Evolutionary conservation across 192 early-diverging fungal species (phyloP).

Genomic region (Backusella liffmaniae): DNA sequence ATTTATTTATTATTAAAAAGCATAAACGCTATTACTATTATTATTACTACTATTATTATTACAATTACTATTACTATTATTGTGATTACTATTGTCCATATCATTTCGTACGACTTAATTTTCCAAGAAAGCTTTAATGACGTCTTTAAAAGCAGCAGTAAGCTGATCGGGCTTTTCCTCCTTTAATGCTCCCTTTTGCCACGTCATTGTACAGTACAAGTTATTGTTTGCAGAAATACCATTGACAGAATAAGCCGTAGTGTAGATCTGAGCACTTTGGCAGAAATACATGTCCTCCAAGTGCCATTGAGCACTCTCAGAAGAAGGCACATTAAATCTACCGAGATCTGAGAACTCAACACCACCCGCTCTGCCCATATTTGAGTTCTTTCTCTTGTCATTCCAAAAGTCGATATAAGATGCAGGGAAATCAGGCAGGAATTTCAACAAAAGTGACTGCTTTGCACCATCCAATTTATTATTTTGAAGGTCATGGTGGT

Average conservation of each 20-base stretch:
- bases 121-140: background rate
- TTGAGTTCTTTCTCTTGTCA: slow-evolving; percentile 10
- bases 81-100: background rate
- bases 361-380: slow-evolving; percentile 29
- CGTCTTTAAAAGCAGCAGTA: background rate
- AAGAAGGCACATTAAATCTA: background rate
- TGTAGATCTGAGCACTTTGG: slow-evolving; percentile 28
- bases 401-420: slow-evolving; percentile 20
- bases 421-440: slow-evolving; percentile 17
- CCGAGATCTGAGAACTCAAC: slow-evolving; percentile 37
- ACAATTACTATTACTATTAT: background rate
- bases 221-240: slow-evolving; percentile 7
- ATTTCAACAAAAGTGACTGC: background rate
- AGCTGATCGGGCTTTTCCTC: background rate
- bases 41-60: background rate
- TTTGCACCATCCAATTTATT: background rate
- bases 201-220: slow-evolving; percentile 12
- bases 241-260: slow-evolving; percentile 11
- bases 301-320: background rate
- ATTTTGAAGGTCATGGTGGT: slow-evolving; percentile 19
- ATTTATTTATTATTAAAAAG: background rate
- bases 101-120: background rate
- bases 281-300: slow-evolving; percentile 19
- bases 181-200: slow-evolving; percentile 24
- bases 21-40: background rate